phyloP scores from a whole-genome alignment of 805 yeast species.

The Suhomyces pyralidae region DNA sequence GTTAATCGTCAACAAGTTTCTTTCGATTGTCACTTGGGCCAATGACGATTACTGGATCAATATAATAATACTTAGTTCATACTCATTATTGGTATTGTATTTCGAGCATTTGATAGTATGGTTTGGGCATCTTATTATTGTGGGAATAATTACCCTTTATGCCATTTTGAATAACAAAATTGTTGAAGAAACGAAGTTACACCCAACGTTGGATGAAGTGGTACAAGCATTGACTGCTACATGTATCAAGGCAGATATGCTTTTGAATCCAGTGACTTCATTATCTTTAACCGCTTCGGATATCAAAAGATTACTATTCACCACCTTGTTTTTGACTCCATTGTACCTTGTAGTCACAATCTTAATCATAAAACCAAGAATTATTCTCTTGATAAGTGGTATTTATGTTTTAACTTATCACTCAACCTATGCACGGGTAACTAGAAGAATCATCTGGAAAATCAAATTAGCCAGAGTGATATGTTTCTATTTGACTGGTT shows the following conservation, averaged over 20 bases:
- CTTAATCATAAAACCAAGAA: slow-evolving; percentile 68
- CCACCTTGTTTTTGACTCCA: slow-evolving; percentile 85
- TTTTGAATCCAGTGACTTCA: slow-evolving; percentile 75
- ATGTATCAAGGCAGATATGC: slow-evolving; percentile 70
- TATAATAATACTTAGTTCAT: slow-evolving; percentile 54
- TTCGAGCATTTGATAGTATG: slow-evolving; percentile 76
- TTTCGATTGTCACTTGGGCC: slow-evolving; percentile 87
- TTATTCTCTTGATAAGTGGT: slow-evolving; percentile 58
- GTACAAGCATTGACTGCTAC: slow-evolving; percentile 73
- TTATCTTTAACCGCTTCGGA: slow-evolving; percentile 75
- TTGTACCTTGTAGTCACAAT: slow-evolving; percentile 68
- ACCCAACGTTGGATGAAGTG: slow-evolving; percentile 85
- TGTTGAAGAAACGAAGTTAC: slow-evolving; percentile 53
- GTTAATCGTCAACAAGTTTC: slow-evolving; percentile 62
- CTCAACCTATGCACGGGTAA: slow-evolving; percentile 78
- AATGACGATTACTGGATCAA: slow-evolving; percentile 78
- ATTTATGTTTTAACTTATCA: slow-evolving; percentile 73
- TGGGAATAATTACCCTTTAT: slow-evolving; percentile 57
- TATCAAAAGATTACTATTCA: slow-evolving; percentile 72
- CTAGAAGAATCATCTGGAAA: slow-evolving; percentile 83
- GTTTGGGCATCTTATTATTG: slow-evolving; percentile 75
- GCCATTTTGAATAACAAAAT: slow-evolving; percentile 57
- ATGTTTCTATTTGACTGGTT: slow-evolving; percentile 81
- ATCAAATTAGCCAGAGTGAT: slow-evolving; percentile 65
- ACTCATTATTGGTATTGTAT: slow-evolving; percentile 62